Evolutionary conservation across 345 rosid species (phyloP).

Genomic region (Ceriops tagal): DNA sequence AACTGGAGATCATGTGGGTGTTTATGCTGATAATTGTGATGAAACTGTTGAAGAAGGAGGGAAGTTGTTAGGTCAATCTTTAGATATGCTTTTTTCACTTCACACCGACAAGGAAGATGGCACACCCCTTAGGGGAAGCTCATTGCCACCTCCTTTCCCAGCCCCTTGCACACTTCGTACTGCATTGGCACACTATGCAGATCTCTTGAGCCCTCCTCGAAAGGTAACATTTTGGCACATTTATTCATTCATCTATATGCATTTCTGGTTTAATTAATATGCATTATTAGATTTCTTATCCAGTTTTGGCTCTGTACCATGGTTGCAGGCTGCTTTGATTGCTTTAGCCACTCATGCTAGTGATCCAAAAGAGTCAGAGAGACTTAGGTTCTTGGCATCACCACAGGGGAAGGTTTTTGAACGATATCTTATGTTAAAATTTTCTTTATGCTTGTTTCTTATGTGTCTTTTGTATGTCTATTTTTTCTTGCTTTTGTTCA

Average conservation of each 20-base stretch:
- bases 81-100: conserved; percentile 69
- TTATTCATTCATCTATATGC: conserved; percentile 4
- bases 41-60: conserved; percentile 77
- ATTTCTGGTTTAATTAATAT: conserved; percentile 4
- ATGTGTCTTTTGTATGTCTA: background rate
- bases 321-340: conserved; percentile 68
- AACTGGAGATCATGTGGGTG: conserved; percentile 69
- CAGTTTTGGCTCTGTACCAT: conserved; percentile 5
- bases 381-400: conserved; percentile 27
- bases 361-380: conserved; percentile 73
- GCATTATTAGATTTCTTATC: background rate
- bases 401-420: conserved; percentile 26
- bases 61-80: conserved; percentile 60
- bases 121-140: conserved; percentile 53
- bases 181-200: conserved; percentile 68
- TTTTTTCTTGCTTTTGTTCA: background rate
- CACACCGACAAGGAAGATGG: conserved; percentile 79
- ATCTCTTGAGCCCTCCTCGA: conserved; percentile 74
- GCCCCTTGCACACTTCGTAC: conserved; percentile 69
- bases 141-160: conserved; percentile 76
- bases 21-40: conserved; percentile 63
- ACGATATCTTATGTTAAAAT: background rate
- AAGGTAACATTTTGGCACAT: conserved; percentile 44
- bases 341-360: conserved; percentile 91
- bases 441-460: background rate